Percentiles rank a stretch among this genome's conserved stretches.
Conservation (phyloP, 2,329 filamentous ascomycete species). For the Fusarium pseudocircinatum region DNA sequence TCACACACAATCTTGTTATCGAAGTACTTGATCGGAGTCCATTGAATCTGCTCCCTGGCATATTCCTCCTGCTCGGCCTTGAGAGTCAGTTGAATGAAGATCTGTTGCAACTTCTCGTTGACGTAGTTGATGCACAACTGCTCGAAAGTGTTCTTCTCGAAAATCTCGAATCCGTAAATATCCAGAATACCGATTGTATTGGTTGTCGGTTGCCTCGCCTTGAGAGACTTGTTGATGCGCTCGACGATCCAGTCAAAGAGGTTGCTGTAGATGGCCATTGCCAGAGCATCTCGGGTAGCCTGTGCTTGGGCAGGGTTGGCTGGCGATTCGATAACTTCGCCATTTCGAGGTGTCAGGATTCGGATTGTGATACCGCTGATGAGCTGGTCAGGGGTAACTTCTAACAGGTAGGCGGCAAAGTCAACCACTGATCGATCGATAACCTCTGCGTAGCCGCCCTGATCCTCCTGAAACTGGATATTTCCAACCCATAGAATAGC, state of each 20-base stretch:
- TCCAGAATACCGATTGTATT: slow-evolving; percentile 97
- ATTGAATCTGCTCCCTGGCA: slow-evolving; percentile 92
- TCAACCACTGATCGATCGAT: slow-evolving; percentile 91
- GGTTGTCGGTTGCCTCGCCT: slow-evolving; percentile 76
- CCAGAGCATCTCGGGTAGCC: slow-evolving; percentile 87
- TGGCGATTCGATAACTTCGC: slow-evolving; percentile 76
- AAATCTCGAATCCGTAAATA: slow-evolving; percentile 99
- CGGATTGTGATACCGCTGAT: slow-evolving; percentile 90
- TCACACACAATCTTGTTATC: slow-evolving; percentile 99
- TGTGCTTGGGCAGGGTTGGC: slow-evolving; percentile 87
- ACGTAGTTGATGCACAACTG: slow-evolving; percentile 99
- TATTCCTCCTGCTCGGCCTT: slow-evolving; percentile 99
- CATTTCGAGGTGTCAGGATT: slow-evolving; percentile 76
- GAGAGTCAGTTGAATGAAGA: slow-evolving; percentile 96
- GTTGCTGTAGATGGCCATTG: slow-evolving; percentile 97
- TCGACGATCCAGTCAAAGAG: slow-evolving; percentile 98
- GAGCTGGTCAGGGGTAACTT: slow-evolving; percentile 82
- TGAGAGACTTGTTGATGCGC: slow-evolving; percentile 87
- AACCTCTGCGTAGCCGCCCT: slow-evolving; percentile 87
- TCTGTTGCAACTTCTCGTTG: slow-evolving; percentile 98
- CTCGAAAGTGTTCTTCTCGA: slow-evolving; percentile 98
- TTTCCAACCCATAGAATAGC: slow-evolving; percentile 96
- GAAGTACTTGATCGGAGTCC: slow-evolving; percentile 99
- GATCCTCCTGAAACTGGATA: slow-evolving; percentile 88
- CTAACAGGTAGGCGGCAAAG: slow-evolving; percentile 92